These are phyloP conservation scores for Trametes cubensis DNA, from an alignment of 768 basidiomycete genomes.

Conservation along the genomic window DNA sequence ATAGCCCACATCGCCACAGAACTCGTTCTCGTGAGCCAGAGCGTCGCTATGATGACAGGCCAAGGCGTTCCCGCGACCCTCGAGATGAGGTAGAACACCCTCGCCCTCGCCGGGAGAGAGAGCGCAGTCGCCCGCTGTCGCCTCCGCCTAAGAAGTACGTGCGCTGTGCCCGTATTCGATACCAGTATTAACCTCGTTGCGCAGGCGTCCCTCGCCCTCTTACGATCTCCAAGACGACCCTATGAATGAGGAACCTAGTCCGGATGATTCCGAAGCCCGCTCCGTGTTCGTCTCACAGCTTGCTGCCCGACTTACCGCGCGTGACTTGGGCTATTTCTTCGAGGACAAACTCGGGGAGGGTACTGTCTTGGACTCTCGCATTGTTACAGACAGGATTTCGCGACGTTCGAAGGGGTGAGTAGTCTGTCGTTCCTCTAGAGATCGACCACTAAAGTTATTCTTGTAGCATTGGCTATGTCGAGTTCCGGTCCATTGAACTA, in stretches of 20 bases:
- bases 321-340: constrained; percentile 98
- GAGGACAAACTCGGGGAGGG: constrained; percentile 95
- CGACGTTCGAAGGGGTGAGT: constrained; percentile 95
- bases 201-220: constrained; percentile 69
- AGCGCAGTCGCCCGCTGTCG: constrained; percentile 44
- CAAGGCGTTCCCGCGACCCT: constrained; percentile 47
- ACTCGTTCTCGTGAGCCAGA: constrained; percentile 54
- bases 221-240: constrained; percentile 69
- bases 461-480: constrained; percentile 93
- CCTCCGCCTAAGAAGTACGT: constrained; percentile 22
- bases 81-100: constrained; percentile 68
- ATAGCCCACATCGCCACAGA: constrained; percentile 52
- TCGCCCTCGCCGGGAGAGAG: constrained; percentile 46
- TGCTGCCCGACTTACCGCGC: constrained; percentile 93
- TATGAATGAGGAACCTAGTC: constrained; percentile 82
- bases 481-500: constrained; percentile 87
- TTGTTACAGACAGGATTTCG: constrained; percentile 94
- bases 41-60: constrained; percentile 53
- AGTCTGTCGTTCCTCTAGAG: constrained; percentile 24
- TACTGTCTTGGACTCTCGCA: constrained; percentile 91
- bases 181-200: constrained; percentile 18
- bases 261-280: constrained; percentile 97
- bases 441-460: background rate
- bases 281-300: constrained; percentile 99
- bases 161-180: constrained; percentile 45